Evolutionary conservation across 2,329 filamentous ascomycete genomes (phyloP), one percentile per base, ranked within the genome.

Genomic region (Chalaropsis thielavioides): DNA sequence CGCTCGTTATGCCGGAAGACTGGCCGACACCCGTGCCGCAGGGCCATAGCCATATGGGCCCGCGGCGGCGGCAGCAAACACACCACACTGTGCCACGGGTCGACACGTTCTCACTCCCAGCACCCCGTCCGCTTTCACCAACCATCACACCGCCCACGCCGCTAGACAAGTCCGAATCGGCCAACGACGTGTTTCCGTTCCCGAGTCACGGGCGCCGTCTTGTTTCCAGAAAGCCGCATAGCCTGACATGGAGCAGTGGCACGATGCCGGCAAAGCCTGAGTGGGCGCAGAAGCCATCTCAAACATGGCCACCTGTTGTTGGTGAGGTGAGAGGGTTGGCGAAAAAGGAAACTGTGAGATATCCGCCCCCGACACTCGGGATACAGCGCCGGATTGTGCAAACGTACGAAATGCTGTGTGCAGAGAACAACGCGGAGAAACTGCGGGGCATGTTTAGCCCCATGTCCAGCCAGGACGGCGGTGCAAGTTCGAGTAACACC

Each of bases 71-170:
- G 6, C 27, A 58, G 7, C 27, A 19, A n/a, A 31, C 27, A 38
- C 6, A 58, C 31, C 6, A 35, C 24, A 22, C 13, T n/a, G 31
- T n/a, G n/a, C 27, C 51, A 56, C 51, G 31, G 24, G 51, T 31
- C 17, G 13, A 19, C 24, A 27, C 27, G 22, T 56, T 56, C 7
- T 31, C 51, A 3, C 27, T 56, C 8, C 22, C 54, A n/a, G 54
- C 2, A 7, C 15, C 27, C 1, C 54, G 15, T 2, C 65, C 65
- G 27, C 46, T 61, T 8, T 66, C 65, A 17, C 65, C 65, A 2
- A 66, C 56, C 7, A 60, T 66, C 40, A 66, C 65, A 35, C 65
- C 65, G 56, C 65, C 65, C n/a, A 66, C 65, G 7, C 65, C 65
- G 15, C 61, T 61, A 13, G 59, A 61, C 8, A 61, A 24, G 40